Evolutionary conservation across 1,139 yeast species (phyloP).

Genomic region (Pneumocystis oryctolagi): DNA sequence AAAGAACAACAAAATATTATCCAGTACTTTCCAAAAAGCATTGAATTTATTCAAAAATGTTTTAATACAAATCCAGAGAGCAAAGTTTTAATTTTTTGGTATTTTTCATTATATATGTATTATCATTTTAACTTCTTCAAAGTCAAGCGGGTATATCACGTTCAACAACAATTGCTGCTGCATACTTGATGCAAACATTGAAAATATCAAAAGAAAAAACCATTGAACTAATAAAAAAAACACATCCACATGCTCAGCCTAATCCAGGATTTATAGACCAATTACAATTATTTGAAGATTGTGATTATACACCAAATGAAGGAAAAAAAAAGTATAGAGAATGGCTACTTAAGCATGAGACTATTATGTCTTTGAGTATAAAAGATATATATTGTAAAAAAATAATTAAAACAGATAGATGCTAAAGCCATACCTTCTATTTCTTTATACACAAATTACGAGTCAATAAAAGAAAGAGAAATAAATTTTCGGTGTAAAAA

Average conservation of each 20-base stretch:
- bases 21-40: slow-evolving; percentile 43
- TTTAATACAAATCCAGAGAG: slow-evolving; percentile 20
- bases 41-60: slow-evolving; percentile 52
- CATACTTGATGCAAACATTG: slow-evolving; percentile 66
- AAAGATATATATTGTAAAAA: slow-evolving; percentile 19
- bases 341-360: slow-evolving; percentile 33
- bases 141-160: slow-evolving; percentile 67
- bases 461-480: slow-evolving; percentile 18
- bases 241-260: slow-evolving; percentile 48
- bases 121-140: slow-evolving; percentile 22
- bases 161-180: slow-evolving; percentile 55
- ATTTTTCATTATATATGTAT: neutral
- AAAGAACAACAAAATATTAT: slow-evolving; percentile 38
- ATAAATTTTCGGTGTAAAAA: slow-evolving; percentile 23
- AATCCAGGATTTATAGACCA: slow-evolving; percentile 63
- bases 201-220: slow-evolving; percentile 47
- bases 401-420: slow-evolving; percentile 13
- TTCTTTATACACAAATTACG: slow-evolving; percentile 18
- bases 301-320: slow-evolving; percentile 30
- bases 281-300: slow-evolving; percentile 42
- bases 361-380: slow-evolving; percentile 19
- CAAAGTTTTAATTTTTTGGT: neutral
- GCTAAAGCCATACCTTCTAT: slow-evolving; percentile 23
- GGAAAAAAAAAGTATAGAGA: slow-evolving; percentile 36
- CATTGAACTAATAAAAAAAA: slow-evolving; percentile 53